Evolutionary conservation across 106 monocot species (phyloP).

Genomic region (Narthecium ossifragum): DNA sequence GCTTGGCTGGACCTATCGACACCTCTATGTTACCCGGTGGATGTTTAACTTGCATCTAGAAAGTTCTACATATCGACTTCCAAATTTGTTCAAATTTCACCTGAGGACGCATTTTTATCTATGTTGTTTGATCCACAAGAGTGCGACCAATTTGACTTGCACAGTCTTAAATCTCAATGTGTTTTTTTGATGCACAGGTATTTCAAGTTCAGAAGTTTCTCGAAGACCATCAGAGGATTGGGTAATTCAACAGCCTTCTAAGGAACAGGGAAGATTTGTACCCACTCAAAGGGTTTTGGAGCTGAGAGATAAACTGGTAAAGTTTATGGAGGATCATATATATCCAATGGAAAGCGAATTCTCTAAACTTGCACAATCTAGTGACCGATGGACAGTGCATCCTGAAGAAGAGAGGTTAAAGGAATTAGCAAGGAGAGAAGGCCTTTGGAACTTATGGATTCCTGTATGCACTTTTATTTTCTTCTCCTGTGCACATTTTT

Average conservation of each 20-base stretch:
- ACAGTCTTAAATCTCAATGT: too few species aligned
- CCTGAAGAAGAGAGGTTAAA: constrained; percentile 88
- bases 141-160: too few species aligned
- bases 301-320: constrained; percentile 56
- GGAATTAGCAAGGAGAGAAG: constrained; percentile 78
- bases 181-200: constrained; percentile 12
- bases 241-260: neutral
- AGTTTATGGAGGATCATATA: constrained; percentile 84
- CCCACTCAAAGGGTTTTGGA: constrained; percentile 70
- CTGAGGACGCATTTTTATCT: too few species aligned
- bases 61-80: too few species aligned
- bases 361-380: constrained; percentile 77
- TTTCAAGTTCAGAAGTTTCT: constrained; percentile 8
- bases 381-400: constrained; percentile 84
- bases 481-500: neutral
- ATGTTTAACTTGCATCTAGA: too few species aligned
- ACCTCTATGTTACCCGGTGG: too few species aligned
- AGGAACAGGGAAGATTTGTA: constrained; percentile 52
- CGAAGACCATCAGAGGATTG: constrained; percentile 4
- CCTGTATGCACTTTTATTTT: constrained; percentile 49
- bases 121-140: too few species aligned
- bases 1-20: too few species aligned
- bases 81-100: too few species aligned
- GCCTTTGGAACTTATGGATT: constrained; percentile 94
- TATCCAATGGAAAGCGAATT: constrained; percentile 90